A percentile compares a stretch with the other conserved stretches of the same genome.
phyloP scores from a whole-genome alignment of 176 grass and related monocot genomes.

The Lolium perenne region DNA sequence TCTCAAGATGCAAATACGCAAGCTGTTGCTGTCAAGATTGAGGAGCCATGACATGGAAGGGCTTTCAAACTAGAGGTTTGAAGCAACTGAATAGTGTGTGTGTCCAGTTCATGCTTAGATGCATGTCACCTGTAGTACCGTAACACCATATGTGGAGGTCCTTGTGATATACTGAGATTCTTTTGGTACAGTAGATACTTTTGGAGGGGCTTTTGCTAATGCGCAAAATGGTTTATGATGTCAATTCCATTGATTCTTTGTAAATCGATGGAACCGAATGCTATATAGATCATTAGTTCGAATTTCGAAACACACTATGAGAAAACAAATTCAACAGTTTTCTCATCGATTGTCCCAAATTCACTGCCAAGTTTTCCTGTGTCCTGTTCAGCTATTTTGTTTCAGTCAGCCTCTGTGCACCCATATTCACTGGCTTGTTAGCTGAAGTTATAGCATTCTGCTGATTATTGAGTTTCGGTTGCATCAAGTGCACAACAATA shows the following conservation, averaged over 20 bases:
- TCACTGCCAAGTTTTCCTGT: background rate
- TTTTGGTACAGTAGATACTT: conserved; percentile 38
- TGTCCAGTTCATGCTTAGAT: conserved; percentile 33
- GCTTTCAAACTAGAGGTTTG: background rate
- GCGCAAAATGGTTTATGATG: conserved; percentile 39
- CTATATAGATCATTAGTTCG: conserved; percentile 16
- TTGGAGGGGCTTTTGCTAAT: conserved; percentile 2
- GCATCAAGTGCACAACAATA: conserved; percentile 1
- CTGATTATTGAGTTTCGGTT: background rate
- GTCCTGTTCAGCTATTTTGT: conserved; percentile 23
- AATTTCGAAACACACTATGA: background rate
- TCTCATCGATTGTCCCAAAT: background rate
- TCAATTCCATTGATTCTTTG: conserved; percentile 38
- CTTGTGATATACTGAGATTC: conserved; percentile 38
- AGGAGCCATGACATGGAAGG: conserved; percentile 32
- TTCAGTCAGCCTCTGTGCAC: background rate
- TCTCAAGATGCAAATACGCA: background rate
- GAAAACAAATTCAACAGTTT: background rate
- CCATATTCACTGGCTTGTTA: background rate
- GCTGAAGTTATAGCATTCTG: background rate
- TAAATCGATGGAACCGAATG: conserved; percentile 10
- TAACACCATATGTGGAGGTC: conserved; percentile 31
- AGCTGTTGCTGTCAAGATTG: conserved; percentile 44
- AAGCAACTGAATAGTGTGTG: conserved; percentile 29
- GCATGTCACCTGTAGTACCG: conserved; percentile 7